Percentiles rank a stretch among this genome's conserved stretches.
Conservation (phyloP, 148 eudicot species). For the Silene uniflora region DNA sequence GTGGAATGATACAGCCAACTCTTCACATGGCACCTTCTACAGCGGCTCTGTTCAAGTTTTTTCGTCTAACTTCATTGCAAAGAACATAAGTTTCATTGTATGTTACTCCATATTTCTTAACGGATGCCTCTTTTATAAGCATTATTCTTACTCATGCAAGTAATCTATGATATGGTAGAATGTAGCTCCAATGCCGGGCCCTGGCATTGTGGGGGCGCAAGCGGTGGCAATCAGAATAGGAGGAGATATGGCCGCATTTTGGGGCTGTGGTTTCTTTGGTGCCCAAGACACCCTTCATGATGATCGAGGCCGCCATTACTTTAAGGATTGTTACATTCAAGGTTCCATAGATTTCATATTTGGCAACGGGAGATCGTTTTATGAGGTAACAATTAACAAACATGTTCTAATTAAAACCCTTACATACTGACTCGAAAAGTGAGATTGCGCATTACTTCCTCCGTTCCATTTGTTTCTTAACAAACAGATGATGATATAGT, state of each 20-base stretch:
- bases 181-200: constrained; percentile 80
- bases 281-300: constrained; percentile 94
- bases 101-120: neutral
- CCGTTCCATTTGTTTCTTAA: too few relatives aligned
- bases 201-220: constrained; percentile 83
- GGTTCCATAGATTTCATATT: constrained; percentile 91
- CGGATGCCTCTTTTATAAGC: neutral
- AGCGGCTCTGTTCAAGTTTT: constrained; percentile 90
- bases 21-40: constrained; percentile 73
- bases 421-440: too few relatives aligned
- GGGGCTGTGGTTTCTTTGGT: constrained; percentile 98
- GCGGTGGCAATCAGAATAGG: constrained; percentile 79
- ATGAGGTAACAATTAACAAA: constrained; percentile 38
- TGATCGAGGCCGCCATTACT: constrained; percentile 92
- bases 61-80: constrained; percentile 71
- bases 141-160: neutral
- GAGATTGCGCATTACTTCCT: too few relatives aligned
- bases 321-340: constrained; percentile 82
- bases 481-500: too few relatives aligned
- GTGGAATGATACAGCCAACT: constrained; percentile 91
- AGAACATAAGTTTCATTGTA: constrained; percentile 95
- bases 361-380: constrained; percentile 72
- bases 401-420: too few relatives aligned
- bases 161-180: constrained; percentile 35
- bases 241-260: constrained; percentile 79